Base-by-base conservation (phyloP, 2,329 filamentous ascomycete genomes). In the Gyromitra esculenta region DNA sequence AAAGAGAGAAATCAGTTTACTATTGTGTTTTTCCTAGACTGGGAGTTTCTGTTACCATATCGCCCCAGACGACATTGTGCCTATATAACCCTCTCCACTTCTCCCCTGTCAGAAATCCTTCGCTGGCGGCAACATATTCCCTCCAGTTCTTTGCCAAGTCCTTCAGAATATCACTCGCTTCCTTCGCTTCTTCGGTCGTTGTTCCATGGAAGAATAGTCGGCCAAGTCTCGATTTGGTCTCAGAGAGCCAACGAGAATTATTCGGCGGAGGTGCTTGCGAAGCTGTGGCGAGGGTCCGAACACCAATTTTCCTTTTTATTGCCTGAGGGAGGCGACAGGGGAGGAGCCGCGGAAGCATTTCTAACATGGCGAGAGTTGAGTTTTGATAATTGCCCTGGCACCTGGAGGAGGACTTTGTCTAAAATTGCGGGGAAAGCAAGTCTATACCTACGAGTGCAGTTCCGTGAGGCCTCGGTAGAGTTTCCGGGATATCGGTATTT, bases 61-160 rank as follows among this genome's bases (percentile, higher is more conserved):
- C 93, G 39, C 93, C 94, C 93, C 92, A 96, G 0, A 89, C 89
- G 31, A 96, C 90, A 79, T 87, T 86, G 76, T 92, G 90, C 68
- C 87, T 85, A 78, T 89, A 88, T 43, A 95, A 82, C 0, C 92
- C 89, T 59, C 87, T 88, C 65, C 89, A 86, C 79, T 88, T 86
- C 75, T 87, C 85, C 9, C 86, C 87, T 0, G 90, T 92, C 78
- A 96, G 83, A 82, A 90, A 96, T 0, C 93, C 92, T 81, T 95
- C 91, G 73, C 89, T 89, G 0, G 92, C 92, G 0, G 90, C 91
- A 39, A 92, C 84, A 73, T 96, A 84, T 79, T 89, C 88, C 56
- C 91, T 85, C 93, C 93, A 96, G 79, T 93, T 89, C 7, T 82
- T 83, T 1, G 88, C 86, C 25, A 94, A 82, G 50, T 88, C 85